Base-by-base conservation (phyloP, 2,329 filamentous ascomycete genomes). In the Sphaerulina vaccinii region DNA sequence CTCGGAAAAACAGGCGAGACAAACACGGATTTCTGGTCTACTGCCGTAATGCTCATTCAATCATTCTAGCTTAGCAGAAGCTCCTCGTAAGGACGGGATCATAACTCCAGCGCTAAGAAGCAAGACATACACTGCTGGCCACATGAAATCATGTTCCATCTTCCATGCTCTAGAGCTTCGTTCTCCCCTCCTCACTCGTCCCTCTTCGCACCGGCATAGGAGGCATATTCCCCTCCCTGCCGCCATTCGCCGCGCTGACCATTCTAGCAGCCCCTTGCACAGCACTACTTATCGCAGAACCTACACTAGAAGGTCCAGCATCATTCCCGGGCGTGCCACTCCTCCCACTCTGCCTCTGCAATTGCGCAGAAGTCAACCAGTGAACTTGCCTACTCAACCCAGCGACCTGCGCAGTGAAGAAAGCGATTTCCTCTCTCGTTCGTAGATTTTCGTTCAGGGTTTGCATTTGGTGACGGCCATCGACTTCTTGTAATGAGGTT, bases 381-480 rank as follows among this genome's bases (percentile, higher is more conserved):
- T 83, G 80, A 18, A 85, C 72, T 60, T 85, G 82, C 71, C 83
- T 76, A 48, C 79, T 75, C 55, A 84, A 75, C 13, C 74, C 77
- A 58, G 76, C 79, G 38, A 85, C 74, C 33, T 80, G 81, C 2
- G 81, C 80, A 54, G 79, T 82, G 6, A 79, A 77, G 61, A 83
- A 81, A 9, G 81, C 74, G 70, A 84, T 78, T 53, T 85, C 81
- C 58, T 84, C 82, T 54, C 82, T 81, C 43, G 79, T 74, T 3
- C 81, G 79, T 24, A 84, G 72, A 40, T 76, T 81, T 64, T 85
- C 82, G 59, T 83, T 85, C 70, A 84, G 76, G 35, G 82, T 77
- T 52, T 81, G 77, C 80, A 85, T 82, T 65, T 74, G 82, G 32
- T 79, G 77, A 29, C 81, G 77, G 40, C 79, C 80, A 56, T 85